These are phyloP conservation scores for Daldinia eschscholtzii DNA, from an alignment of 2,329 filamentous ascomycete species.

Conservation along the genomic window DNA sequence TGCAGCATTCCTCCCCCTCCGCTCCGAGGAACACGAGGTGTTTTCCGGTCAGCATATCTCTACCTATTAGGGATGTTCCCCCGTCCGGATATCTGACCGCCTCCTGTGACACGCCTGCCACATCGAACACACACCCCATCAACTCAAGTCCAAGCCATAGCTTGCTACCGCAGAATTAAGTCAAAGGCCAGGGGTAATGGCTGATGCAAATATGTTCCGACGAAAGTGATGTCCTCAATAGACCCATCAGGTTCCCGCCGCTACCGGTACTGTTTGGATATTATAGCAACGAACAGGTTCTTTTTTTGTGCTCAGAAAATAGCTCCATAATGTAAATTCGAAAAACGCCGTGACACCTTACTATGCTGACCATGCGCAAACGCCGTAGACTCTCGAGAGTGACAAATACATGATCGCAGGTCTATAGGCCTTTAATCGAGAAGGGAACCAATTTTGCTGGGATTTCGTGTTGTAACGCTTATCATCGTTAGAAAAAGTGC, in stretches of 20 bases:
- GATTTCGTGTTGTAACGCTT: slow-evolving; percentile 51
- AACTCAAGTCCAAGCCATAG: slow-evolving; percentile 15
- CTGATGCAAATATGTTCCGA: slow-evolving; percentile 30
- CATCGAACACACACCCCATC: slow-evolving; percentile 16
- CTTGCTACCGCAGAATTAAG: slow-evolving; percentile 9
- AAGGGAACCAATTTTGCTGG: slow-evolving; percentile 48
- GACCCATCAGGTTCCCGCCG: slow-evolving; percentile 28
- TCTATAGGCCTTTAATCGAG: slow-evolving; percentile 53
- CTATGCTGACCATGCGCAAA: slow-evolving; percentile 67
- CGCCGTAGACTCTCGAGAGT: slow-evolving; percentile 64
- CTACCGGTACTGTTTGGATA: slow-evolving; percentile 39
- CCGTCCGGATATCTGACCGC: slow-evolving; percentile 9
- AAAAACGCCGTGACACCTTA: slow-evolving; percentile 69
- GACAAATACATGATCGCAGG: slow-evolving; percentile 63
- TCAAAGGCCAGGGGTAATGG: slow-evolving; percentile 12
- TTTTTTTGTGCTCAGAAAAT: slow-evolving; percentile 43
- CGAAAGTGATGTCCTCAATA: slow-evolving; percentile 13
- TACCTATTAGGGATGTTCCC: slow-evolving; percentile 10
- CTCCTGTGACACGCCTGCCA: slow-evolving; percentile 15
- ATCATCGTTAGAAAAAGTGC: slow-evolving; percentile 91
- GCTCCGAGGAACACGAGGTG: slow-evolving; percentile 16
- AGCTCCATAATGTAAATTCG: slow-evolving; percentile 49
- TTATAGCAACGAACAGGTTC: slow-evolving; percentile 45
- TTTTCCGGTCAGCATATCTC: slow-evolving; percentile 17
- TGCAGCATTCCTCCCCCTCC: slow-evolving; percentile 25